phyloP scores from a whole-genome alignment of 1,284 basidiomycete genomes.

The Termitomyces sp. region DNA sequence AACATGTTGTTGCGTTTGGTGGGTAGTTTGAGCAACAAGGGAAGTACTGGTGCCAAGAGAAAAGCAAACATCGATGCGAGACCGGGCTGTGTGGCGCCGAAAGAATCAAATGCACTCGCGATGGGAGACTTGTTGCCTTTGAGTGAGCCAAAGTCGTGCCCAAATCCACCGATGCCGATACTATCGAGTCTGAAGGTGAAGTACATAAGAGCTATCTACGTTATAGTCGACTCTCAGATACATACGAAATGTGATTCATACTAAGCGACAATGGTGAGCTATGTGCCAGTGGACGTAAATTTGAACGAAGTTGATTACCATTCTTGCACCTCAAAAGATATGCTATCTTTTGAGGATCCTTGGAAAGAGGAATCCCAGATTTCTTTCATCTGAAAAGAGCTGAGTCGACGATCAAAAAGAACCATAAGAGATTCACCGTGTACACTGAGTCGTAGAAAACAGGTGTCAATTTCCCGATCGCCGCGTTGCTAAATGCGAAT shows the following conservation, averaged over 20 bases:
- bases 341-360: neutral
- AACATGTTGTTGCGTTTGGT: slow-evolving; percentile 5
- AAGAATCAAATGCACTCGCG: slow-evolving; percentile 14
- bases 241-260: slow-evolving; percentile 49
- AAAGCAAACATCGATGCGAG: neutral
- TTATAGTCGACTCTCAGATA: neutral
- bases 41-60: slow-evolving; percentile 4
- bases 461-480: slow-evolving; percentile 30
- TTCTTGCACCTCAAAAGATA: slow-evolving; percentile 36
- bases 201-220: neutral
- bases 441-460: slow-evolving; percentile 35
- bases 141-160: slow-evolving; percentile 18
- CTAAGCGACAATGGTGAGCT: slow-evolving; percentile 18
- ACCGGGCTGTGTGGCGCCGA: slow-evolving; percentile 11
- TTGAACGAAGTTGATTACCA: slow-evolving; percentile 22
- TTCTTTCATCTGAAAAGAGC: slow-evolving; percentile 16
- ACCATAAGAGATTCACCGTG: slow-evolving; percentile 30
- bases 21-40: slow-evolving; percentile 1
- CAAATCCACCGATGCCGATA: slow-evolving; percentile 20
- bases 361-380: slow-evolving; percentile 17
- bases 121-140: slow-evolving; percentile 14
- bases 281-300: too few species aligned
- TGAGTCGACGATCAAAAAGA: neutral
- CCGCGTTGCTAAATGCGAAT: slow-evolving; percentile 33
- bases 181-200: slow-evolving; percentile 17